Base-by-base conservation (phyloP, 306 rosid species). In the Boehmeria nivea region DNA sequence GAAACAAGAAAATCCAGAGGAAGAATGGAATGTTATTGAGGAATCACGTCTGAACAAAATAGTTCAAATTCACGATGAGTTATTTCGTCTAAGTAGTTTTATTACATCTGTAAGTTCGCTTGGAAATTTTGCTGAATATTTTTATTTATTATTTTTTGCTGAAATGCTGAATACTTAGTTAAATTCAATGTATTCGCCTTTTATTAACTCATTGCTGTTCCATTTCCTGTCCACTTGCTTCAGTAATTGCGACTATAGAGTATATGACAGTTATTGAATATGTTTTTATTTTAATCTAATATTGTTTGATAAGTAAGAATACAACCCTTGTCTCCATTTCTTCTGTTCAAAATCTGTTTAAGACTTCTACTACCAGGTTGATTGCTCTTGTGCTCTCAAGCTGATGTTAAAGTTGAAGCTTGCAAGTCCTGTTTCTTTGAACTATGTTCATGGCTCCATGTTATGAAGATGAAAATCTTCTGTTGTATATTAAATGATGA, bases 31-130 rank as follows among this genome's bases (percentile, higher is more conserved):
- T 56, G 62, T 50, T 23, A 59, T 87, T 64, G 95, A 87, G 28
- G 96, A 80, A 57, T 75, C 89, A 49, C 54, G 75, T 48, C 69
- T 84, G 50, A 63, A 68, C 65, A 65, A 61, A 20, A 77, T 82
- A 60, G 78, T 87, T 52, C 48, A 56, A 37, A 69, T 77, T 75
- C 96, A 91, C 67, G 66, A 71, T 74, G 78, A 71, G 64, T 59
- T 87, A 61, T 91, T 91, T 74, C 95, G 96, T 43, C 82, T 86
- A 63, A 66, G 38, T 66, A 78, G 81, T 76, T 81, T 84, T 14
- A 66, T 78, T 64, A 66, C 67, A 43, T 61, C 53, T 37, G 97
- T 89, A 76, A 89, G 97, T 77, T 27, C 21, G 10, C 37, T 51
- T 31, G 43, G 10, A 59, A 48, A 27, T 46, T 45, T 34, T 12